Evolutionary conservation across 2,329 filamentous ascomycete species (phyloP), one percentile per base, ranked within the genome.

Genomic region (Monilinia polystroma): DNA sequence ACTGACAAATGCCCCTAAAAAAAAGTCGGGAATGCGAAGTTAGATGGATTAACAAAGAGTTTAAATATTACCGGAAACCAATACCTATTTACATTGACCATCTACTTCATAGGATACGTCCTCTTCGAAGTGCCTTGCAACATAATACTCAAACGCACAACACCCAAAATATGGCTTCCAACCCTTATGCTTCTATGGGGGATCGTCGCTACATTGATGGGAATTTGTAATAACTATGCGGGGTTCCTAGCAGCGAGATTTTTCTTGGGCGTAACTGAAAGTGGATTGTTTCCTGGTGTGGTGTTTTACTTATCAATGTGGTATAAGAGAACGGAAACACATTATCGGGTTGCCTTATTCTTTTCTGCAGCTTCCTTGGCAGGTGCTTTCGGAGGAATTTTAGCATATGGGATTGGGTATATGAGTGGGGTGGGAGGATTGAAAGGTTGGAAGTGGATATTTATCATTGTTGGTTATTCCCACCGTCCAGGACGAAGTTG

Each of bases 61-160:
- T 69, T 86, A 4, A 64, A 81, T 56, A 86, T 86, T 78, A 82
- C 82, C 35, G 85, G 84, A 0, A 84, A 88, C 56, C 81, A 89
- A 70, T 90, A 91, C 67, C 79, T 90, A 0, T 87, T 84, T 0
- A 86, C 86, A 1, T 73, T 90, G 52, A 90, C 87, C 0, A 75
- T 90, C 0, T 91, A 89, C 75, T 91, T 91, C 72, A 78, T 86
- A 52, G 83, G 83, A 54, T 87, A 74, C 70, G 73, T 85, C 1
- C 71, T 85, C 14, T 86, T 86, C 53, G 84, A 87, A 82, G 80
- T 88, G 7, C 86, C 85, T 0, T 87, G 85, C 72, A 88, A 88
- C 70, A 84, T 88, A 69, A 77, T 87, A 12, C 80, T 88, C 23
- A 89, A 88, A 71, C 78, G 82, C 0, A 88, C 85, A 0, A 87